phyloP scores from a whole-genome alignment of 164 flowering plant genomes.

The Liquidambar formosana region DNA sequence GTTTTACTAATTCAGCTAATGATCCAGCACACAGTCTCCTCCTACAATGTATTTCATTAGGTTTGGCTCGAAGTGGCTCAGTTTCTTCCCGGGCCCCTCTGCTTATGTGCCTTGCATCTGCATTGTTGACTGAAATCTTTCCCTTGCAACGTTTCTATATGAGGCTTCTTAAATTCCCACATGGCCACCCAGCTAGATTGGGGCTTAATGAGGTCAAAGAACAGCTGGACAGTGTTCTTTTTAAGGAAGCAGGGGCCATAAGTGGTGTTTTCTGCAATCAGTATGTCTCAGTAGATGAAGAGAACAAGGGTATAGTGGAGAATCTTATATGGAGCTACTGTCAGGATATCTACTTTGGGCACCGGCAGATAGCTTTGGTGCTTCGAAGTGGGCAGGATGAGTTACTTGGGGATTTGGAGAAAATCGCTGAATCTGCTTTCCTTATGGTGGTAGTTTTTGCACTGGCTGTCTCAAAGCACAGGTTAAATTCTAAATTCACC shows the following conservation, averaged over 20 bases:
- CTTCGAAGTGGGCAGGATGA: constrained; percentile 47
- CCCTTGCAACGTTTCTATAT: constrained; percentile 55
- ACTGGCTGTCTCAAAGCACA: constrained; percentile 73
- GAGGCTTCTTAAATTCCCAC: constrained; percentile 23
- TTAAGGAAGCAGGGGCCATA: constrained; percentile 85
- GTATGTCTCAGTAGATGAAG: constrained; percentile 65
- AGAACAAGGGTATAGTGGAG: constrained; percentile 62
- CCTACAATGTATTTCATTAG: constrained; percentile 64
- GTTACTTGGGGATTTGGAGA: constrained; percentile 67
- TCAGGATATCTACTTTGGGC: constrained; percentile 59
- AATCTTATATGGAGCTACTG: constrained; percentile 72
- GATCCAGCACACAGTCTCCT: constrained; percentile 43
- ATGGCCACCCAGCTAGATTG: constrained; percentile 13
- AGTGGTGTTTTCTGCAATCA: constrained; percentile 79
- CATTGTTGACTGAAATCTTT: constrained; percentile 66
- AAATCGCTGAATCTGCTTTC: constrained; percentile 86
- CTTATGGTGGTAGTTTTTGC: constrained; percentile 93
- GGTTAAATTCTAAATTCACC: constrained; percentile 43
- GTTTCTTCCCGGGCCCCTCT: constrained; percentile 45
- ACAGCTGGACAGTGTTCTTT: constrained; percentile 51
- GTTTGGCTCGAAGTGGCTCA: constrained; percentile 72
- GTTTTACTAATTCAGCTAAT: background rate
- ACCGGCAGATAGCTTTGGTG: constrained; percentile 47
- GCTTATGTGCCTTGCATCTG: constrained; percentile 56
- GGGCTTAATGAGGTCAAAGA: constrained; percentile 39